Evolutionary conservation across 2,329 filamentous ascomycete species (phyloP), one percentile per base, ranked within the genome.

Genomic region (Trichophyton verrucosum): DNA sequence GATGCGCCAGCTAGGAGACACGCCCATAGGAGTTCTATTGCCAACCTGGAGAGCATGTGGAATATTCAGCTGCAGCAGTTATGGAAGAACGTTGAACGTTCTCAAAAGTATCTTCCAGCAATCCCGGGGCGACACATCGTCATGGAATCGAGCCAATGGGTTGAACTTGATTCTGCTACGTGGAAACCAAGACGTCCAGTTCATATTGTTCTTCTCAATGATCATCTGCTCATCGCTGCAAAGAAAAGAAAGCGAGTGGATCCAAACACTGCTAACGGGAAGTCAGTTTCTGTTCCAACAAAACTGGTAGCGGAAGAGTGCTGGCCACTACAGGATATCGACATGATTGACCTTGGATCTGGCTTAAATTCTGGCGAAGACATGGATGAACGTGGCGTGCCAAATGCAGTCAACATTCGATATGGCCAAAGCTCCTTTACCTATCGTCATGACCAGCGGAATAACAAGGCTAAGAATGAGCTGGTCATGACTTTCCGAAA

Each of bases 1-100:
- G 80, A 89, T 71, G 67, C 75, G 2, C 72, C 74, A 47, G 77
- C 78, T 57, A 76, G 82, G 56, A 78, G 80, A 64, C 75, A 79
- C 63, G 87, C 92, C 65, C 96, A 95, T 74, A 84, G 94, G 68
- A 96, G 89, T 74, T 96, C 91, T 15, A 91, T 99, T 51, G 85
- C 85, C 42, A 86, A 87, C 66, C 74, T 87, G 9, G 85, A 87
- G 68, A 85, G 82, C 38, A 80, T 87, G 74, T 86, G 85, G 81
- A 86, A 80, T 64, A 80, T 81, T 2, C 85, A 87, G 66, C 72
- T 87, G 40, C 84, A 95, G 74, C 86, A 90, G 24, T 77, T 99
- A 53, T 99, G 94, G 84, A 97, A 96, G 76, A 89, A 88, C 49
- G 89, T 99, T n/a, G 94, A 97, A 73, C 92, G 92, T 1, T 96